Evolutionary conservation across 164 flowering plant species (phyloP).

Genomic region (Vitis rotundifolia): DNA sequence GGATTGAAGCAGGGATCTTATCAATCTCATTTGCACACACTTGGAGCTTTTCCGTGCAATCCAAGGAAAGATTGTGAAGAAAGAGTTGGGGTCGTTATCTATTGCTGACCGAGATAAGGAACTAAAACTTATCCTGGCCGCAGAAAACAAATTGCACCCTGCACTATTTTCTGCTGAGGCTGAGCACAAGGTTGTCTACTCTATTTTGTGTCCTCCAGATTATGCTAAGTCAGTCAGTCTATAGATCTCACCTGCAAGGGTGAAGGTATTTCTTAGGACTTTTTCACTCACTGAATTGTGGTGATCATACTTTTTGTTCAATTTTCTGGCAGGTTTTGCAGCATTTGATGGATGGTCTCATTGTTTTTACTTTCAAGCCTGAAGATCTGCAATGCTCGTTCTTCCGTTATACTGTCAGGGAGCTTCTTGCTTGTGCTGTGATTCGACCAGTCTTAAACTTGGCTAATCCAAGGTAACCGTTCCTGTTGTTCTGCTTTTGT

Average conservation of each 20-base stretch:
- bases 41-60: constrained; percentile 76
- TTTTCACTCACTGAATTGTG: neutral
- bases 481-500: constrained; percentile 3
- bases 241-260: neutral
- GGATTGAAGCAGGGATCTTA: constrained; percentile 71
- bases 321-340: constrained; percentile 75
- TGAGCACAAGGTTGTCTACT: constrained; percentile 81
- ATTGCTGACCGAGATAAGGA: constrained; percentile 61
- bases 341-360: constrained; percentile 82
- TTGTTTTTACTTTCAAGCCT: constrained; percentile 68
- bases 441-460: constrained; percentile 91
- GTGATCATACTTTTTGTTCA: constrained; percentile 3
- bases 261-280: neutral
- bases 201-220: neutral
- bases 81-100: constrained; percentile 36
- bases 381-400: constrained; percentile 87
- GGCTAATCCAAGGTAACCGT: constrained; percentile 74
- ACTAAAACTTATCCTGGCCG: constrained; percentile 59
- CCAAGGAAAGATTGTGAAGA: constrained; percentile 64
- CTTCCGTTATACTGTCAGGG: constrained; percentile 70
- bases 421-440: constrained; percentile 96
- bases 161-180: constrained; percentile 90
- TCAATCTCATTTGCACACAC: constrained; percentile 64
- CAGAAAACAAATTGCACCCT: constrained; percentile 92
- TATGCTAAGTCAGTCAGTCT: neutral